Base-by-base conservation (phyloP, 169 alveolate species). In the Cryptosporidium canis region DNA sequence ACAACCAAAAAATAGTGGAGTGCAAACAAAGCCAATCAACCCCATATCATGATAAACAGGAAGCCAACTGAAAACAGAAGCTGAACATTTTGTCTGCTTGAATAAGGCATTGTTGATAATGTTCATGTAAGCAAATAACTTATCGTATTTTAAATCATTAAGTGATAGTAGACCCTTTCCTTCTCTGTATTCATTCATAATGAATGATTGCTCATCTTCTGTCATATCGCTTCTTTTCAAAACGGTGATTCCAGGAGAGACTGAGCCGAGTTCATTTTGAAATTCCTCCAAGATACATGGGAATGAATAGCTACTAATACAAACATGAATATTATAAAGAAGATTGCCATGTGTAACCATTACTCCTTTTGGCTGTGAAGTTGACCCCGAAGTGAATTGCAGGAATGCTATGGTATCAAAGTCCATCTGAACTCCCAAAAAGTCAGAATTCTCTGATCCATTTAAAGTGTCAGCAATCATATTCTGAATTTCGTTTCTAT, bases 1-100 rank as follows among this genome's bases (percentile, higher is more conserved):
- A 33, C 92, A 85, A 12, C 94, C 95, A 31, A 84, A 87, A 56
- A 92, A 66, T 43, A 92, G 11, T 12, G 95, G 94, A 8, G 93
- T 58, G 39, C 93, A 91, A 24, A 91, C 77, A 63, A 91, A 91
- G 66, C 95, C 95, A 16, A 92, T 91, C 33, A 92, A 84, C 56
- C 94, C 91, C 91, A 84, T 84, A 83, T 84, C 92, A 83, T 85
- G 91, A 31, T 84, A 84, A 24, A 84, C 90, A 24, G 91, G 91
- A 18, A 84, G 83, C 91, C 91, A 84, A n/a, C 83, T 68, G 33
- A 84, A 84, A 21, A 71, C 83, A 31, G 66, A 7, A 41, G 66
- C 53, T 18, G 61, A 33, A 41, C 72, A 24, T 33, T 16, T 61
- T 18, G 72, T 77, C 6, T 44, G 55, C 33, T 41, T 58, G 18